A percentile compares a stretch with the other conserved stretches of the same genome.
Conservation (phyloP, 495 filamentous ascomycete species). For the Tuber microsphaerosporum region DNA sequence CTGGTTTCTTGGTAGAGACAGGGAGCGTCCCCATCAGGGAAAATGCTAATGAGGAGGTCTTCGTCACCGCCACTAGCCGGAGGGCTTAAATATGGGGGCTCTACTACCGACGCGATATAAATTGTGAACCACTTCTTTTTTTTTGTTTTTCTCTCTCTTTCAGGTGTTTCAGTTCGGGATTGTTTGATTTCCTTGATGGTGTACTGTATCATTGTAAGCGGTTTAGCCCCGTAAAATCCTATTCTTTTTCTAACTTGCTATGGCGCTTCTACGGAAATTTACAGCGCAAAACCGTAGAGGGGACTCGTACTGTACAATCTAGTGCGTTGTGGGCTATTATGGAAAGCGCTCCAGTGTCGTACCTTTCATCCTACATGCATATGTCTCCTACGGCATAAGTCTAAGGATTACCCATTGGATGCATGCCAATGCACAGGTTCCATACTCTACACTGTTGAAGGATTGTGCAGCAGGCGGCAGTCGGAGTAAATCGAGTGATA, state of each 20-base stretch:
- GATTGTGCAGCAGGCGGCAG: background rate
- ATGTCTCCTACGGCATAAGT: background rate
- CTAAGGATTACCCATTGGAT: background rate
- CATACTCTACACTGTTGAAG: background rate
- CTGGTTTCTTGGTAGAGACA: conserved; percentile 28
- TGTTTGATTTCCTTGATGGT: background rate
- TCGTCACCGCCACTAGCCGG: background rate
- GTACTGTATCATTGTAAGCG: background rate
- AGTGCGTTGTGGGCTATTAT: background rate
- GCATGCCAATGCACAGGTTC: background rate
- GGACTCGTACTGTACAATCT: background rate
- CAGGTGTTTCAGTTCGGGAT: background rate
- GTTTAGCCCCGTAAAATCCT: background rate
- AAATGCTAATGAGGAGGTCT: background rate
- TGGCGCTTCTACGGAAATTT: background rate
- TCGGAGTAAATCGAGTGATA: background rate
- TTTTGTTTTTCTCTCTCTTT: background rate
- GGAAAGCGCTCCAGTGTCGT: background rate
- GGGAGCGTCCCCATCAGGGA: background rate
- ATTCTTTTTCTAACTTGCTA: background rate
- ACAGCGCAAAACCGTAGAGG: background rate
- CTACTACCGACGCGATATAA: background rate
- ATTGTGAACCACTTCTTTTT: background rate
- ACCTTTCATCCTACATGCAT: background rate
- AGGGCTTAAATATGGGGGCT: background rate